phyloP scores from a whole-genome alignment of 2,329 filamentous ascomycete genomes.

The Cercospora sojina region DNA sequence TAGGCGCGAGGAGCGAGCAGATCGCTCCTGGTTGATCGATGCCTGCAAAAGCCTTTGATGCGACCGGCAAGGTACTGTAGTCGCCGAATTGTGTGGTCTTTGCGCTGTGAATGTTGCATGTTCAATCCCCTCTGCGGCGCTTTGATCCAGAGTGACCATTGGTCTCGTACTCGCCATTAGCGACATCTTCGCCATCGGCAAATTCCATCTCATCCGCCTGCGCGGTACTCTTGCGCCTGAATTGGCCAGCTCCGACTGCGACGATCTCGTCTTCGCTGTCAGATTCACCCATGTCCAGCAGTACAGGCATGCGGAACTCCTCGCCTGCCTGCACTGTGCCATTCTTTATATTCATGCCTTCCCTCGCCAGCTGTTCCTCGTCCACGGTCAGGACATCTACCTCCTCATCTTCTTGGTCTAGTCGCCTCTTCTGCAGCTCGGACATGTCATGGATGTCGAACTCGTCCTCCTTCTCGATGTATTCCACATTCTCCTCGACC shows the following conservation, averaged over 20 bases:
- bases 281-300: slow-evolving; percentile 89
- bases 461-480: slow-evolving; percentile 92
- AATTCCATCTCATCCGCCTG: slow-evolving; percentile 51
- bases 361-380: slow-evolving; percentile 47
- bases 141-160: slow-evolving; percentile 30
- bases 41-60: not conserved
- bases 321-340: slow-evolving; percentile 56
- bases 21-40: not conserved
- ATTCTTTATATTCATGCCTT: slow-evolving; percentile 42
- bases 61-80: not conserved
- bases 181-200: slow-evolving; percentile 29
- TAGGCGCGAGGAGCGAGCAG: not conserved
- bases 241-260: slow-evolving; percentile 71
- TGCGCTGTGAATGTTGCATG: not conserved
- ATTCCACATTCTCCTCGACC: slow-evolving; percentile 97
- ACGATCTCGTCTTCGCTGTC: slow-evolving; percentile 90
- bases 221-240: slow-evolving; percentile 70
- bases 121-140: slow-evolving; percentile 27
- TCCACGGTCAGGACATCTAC: slow-evolving; percentile 85
- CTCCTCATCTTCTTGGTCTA: slow-evolving; percentile 90
- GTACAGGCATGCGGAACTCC: slow-evolving; percentile 80
- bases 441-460: slow-evolving; percentile 97
- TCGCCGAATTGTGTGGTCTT: not conserved
- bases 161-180: slow-evolving; percentile 23
- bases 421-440: slow-evolving; percentile 84